A percentile compares a stretch with the other conserved stretches of the same genome.
phyloP scores from a whole-genome alignment of 2,329 filamentous ascomycete genomes.

The Pyrenophora seminiperda region DNA sequence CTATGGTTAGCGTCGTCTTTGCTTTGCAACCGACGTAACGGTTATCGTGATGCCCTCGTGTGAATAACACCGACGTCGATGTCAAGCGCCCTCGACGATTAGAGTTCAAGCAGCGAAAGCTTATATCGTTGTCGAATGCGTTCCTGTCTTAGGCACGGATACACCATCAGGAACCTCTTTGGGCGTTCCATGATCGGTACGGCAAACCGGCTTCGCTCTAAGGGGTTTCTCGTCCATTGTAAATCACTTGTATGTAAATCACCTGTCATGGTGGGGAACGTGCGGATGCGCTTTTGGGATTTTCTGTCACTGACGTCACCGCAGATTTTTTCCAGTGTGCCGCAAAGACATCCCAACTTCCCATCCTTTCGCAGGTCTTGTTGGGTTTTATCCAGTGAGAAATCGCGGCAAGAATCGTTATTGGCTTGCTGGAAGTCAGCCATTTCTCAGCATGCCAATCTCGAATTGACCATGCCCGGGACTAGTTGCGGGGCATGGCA shows the following conservation, averaged over 20 bases:
- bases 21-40: not conserved
- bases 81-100: not conserved
- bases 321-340: not conserved
- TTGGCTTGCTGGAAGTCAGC: not conserved
- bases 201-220: not conserved
- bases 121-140: not conserved
- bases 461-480: slow-evolving; percentile 16
- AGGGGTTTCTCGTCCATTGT: not conserved
- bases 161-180: not conserved
- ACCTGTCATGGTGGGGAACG: slow-evolving; percentile 1
- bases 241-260: not conserved
- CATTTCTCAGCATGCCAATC: slow-evolving; percentile 36
- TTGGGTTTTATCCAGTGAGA: not conserved
- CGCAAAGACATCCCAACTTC: not conserved
- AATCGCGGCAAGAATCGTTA: not conserved
- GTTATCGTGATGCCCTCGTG: not conserved
- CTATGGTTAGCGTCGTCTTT: not conserved
- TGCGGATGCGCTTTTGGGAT: slow-evolving; percentile 5
- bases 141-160: not conserved
- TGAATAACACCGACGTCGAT: not conserved
- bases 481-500: slow-evolving; percentile 23
- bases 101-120: not conserved
- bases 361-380: not conserved
- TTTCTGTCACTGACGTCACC: slow-evolving; percentile 9
- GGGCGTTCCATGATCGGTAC: not conserved